phyloP scores from a whole-genome alignment of 805 yeast genomes.

The Blastobotrys muscicola region DNA sequence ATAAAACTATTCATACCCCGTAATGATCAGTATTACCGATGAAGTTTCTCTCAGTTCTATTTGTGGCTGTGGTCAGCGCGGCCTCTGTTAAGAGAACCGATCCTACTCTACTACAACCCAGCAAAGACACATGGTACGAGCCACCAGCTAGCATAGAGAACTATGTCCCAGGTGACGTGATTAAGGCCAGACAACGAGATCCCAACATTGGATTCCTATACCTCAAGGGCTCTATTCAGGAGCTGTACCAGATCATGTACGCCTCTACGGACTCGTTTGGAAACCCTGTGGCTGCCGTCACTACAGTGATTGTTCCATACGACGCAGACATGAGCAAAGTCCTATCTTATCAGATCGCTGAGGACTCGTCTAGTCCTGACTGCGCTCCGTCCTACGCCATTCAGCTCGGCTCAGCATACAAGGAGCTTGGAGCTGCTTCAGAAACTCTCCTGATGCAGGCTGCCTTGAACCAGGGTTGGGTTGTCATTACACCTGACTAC shows the following conservation, averaged over 20 bases:
- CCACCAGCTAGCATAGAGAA: too few species aligned
- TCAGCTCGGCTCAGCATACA: slow-evolving; percentile 9
- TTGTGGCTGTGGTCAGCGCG: too few species aligned
- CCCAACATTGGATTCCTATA: neutral
- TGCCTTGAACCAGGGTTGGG: slow-evolving; percentile 15
- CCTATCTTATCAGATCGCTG: slow-evolving; percentile 19
- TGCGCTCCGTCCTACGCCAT: slow-evolving; percentile 21
- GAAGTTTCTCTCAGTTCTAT: too few species aligned
- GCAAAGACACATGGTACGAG: too few species aligned
- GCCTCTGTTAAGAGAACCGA: too few species aligned
- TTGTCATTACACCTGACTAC: slow-evolving; percentile 20
- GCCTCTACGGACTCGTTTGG: slow-evolving; percentile 23
- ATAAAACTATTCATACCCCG: too few species aligned
- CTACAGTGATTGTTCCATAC: slow-evolving; percentile 18
- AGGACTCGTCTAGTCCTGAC: slow-evolving; percentile 17
- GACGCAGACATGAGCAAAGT: slow-evolving; percentile 10
- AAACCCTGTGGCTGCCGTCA: slow-evolving; percentile 20
- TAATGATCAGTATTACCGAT: too few species aligned
- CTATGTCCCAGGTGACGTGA: too few species aligned
- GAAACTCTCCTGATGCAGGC: slow-evolving; percentile 10
- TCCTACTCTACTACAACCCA: too few species aligned
- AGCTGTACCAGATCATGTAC: slow-evolving; percentile 18
- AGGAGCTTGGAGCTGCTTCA: slow-evolving; percentile 5
- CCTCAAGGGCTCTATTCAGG: slow-evolving; percentile 3
- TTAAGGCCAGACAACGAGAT: too few species aligned